phyloP scores from a whole-genome alignment of 352 stramenopile genomes.

The Pythium aphanidermatum region DNA sequence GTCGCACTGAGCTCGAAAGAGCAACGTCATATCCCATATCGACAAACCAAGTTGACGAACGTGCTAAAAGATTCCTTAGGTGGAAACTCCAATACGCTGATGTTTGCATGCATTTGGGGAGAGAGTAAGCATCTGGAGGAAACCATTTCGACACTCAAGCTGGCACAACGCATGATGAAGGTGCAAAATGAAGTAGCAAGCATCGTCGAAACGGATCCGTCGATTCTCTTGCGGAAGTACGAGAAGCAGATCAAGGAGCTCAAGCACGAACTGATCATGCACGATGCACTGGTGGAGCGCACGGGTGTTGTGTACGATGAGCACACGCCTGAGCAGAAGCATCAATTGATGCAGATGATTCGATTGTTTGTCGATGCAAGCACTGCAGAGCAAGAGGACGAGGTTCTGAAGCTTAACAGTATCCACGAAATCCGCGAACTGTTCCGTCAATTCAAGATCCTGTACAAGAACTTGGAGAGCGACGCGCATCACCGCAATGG shows the following conservation, averaged over 20 bases:
- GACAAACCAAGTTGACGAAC: constrained; percentile 94
- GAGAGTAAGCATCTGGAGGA: constrained; percentile 91
- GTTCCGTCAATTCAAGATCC: constrained; percentile 88
- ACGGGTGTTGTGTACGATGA: constrained; percentile 81
- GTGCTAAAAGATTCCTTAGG: constrained; percentile 92
- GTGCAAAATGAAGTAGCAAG: constrained; percentile 87
- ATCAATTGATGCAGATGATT: constrained; percentile 62
- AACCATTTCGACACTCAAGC: constrained; percentile 90
- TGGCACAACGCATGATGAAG: constrained; percentile 92
- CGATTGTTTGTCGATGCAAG: constrained; percentile 70
- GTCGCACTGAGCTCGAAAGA: constrained; percentile 77
- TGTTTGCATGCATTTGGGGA: constrained; percentile 94
- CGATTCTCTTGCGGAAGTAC: constrained; percentile 84
- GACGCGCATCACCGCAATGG: constrained; percentile 14
- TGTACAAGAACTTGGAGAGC: constrained; percentile 61
- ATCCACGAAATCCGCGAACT: constrained; percentile 90
- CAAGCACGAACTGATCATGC: constrained; percentile 92
- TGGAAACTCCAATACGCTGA: constrained; percentile 94
- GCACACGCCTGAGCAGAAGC: constrained; percentile 90
- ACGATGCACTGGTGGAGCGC: constrained; percentile 89
- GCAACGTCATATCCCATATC: constrained; percentile 87
- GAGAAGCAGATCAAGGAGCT: constrained; percentile 90
- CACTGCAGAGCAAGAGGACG: constrained; percentile 64
- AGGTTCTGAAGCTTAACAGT: constrained; percentile 68
- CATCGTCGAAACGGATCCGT: constrained; percentile 85